Percentiles rank a stretch among this genome's conserved stretches.
Evolutionary conservation across 1,284 basidiomycete genomes (phyloP).

Genomic region (Leccinum pachyderme): DNA sequence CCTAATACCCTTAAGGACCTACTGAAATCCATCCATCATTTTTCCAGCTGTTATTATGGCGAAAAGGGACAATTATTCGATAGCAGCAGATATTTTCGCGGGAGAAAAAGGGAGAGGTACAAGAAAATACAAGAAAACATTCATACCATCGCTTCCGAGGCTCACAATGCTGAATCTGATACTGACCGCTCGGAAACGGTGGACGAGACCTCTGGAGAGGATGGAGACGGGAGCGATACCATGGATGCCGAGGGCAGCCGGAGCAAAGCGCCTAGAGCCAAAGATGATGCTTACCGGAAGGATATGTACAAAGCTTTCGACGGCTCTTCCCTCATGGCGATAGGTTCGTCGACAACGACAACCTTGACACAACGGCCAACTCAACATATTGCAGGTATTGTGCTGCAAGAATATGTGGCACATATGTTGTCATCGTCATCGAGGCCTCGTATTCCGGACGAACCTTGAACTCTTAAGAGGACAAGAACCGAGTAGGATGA

Average conservation of each 20-base stretch:
- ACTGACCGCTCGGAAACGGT: slow-evolving; percentile 20
- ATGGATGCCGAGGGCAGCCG: slow-evolving; percentile 12
- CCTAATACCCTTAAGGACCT: slow-evolving; percentile 49
- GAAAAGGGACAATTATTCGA: slow-evolving; percentile 59
- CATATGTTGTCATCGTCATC: slow-evolving; percentile 18
- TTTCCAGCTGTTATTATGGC: slow-evolving; percentile 60
- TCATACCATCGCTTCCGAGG: slow-evolving; percentile 22
- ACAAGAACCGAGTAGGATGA: slow-evolving; percentile 5
- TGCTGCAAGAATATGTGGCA: slow-evolving; percentile 63
- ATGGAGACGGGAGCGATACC: slow-evolving; percentile 21
- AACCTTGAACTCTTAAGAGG: slow-evolving; percentile 8
- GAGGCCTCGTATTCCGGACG: background rate
- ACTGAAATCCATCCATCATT: slow-evolving; percentile 67
- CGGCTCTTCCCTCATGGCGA: slow-evolving; percentile 66
- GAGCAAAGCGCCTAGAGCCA: slow-evolving; percentile 6
- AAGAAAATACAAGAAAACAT: slow-evolving; percentile 17
- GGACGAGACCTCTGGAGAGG: slow-evolving; percentile 22
- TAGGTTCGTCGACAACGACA: slow-evolving; percentile 45
- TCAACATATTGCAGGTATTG: slow-evolving; percentile 48
- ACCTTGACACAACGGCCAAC: background rate
- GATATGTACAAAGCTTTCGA: slow-evolving; percentile 77
- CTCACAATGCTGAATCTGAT: slow-evolving; percentile 14
- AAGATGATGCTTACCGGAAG: slow-evolving; percentile 29
- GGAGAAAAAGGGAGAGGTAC: slow-evolving; percentile 36
- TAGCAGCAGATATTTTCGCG: slow-evolving; percentile 45